Conservation (phyloP, 2,329 filamentous ascomycete species). For the Fusarium sp. region DNA sequence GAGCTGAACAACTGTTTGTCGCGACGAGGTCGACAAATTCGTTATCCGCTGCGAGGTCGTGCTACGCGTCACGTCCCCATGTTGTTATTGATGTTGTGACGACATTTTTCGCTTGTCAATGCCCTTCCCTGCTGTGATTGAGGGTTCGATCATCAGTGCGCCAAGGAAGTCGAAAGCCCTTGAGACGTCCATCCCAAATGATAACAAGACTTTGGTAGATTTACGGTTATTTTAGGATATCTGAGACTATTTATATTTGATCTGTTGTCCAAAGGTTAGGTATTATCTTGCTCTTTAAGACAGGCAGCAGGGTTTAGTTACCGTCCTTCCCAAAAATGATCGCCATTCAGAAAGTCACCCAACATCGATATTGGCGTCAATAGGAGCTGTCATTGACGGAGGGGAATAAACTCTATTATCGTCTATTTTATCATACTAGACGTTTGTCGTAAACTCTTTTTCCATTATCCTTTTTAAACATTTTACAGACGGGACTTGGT, state of each 20-base stretch:
- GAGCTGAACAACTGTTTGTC: neutral
- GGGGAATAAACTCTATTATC: neutral
- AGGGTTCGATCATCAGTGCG: neutral
- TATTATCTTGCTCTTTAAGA: rapidly evolving
- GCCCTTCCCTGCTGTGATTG: neutral
- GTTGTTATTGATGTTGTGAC: neutral
- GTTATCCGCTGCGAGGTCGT: neutral
- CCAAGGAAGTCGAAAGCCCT: neutral
- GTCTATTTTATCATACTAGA: neutral
- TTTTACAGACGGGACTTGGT: conserved; percentile 32
- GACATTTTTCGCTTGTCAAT: rapidly evolving
- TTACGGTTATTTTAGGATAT: rapidly evolving
- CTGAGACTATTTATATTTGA: neutral
- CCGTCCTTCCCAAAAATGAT: neutral
- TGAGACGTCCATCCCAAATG: neutral
- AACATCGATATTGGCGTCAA: neutral
- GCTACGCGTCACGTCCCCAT: neutral
- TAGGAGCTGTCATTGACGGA: rapidly evolving
- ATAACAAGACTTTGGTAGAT: rapidly evolving
- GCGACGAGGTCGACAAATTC: rapidly evolving
- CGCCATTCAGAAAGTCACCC: rapidly evolving
- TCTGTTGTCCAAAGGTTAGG: neutral
- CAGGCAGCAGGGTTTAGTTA: no score
- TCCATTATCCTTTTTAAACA: neutral
- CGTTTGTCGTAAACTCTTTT: neutral